Evolutionary conservation across 768 basidiomycete genomes (phyloP).

Genomic region (Phanerochaete carnosa): DNA sequence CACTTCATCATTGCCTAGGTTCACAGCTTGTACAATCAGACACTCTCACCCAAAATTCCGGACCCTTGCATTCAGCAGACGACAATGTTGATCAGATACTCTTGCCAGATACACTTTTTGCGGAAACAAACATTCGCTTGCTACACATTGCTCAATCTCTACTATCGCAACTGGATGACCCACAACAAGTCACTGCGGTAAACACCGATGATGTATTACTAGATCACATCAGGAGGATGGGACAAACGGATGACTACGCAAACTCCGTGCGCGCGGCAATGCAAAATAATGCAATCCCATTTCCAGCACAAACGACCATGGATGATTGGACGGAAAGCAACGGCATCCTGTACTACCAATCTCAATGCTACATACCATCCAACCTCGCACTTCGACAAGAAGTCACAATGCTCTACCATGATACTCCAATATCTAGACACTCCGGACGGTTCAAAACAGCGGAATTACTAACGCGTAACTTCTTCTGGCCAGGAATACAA

Average conservation of each 20-base stretch:
- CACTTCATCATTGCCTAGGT: constrained; percentile 4
- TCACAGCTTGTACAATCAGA: constrained; percentile 2
- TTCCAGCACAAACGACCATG: constrained; percentile 1
- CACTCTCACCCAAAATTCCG: constrained; percentile 4
- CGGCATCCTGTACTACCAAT: neutral
- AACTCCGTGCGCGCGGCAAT: constrained; percentile 12
- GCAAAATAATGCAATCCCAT: constrained; percentile 20
- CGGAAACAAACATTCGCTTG: neutral
- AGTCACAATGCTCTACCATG: constrained; percentile 19
- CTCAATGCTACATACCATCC: neutral
- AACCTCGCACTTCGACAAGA: neutral
- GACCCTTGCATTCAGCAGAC: neutral
- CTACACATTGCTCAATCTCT: neutral
- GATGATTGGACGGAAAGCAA: neutral
- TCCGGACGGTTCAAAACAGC: constrained; percentile 24
- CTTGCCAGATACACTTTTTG: constrained; percentile 9
- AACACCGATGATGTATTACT: neutral
- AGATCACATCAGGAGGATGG: neutral
- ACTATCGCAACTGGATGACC: neutral
- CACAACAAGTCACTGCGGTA: neutral
- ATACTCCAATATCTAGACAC: constrained; percentile 24
- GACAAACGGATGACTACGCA: neutral
- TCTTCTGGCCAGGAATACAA: constrained; percentile 29
- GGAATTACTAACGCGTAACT: constrained; percentile 19
- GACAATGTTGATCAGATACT: neutral